Conservation (phyloP, 2,329 filamentous ascomycete species). For the Calonectria fujianensis region DNA sequence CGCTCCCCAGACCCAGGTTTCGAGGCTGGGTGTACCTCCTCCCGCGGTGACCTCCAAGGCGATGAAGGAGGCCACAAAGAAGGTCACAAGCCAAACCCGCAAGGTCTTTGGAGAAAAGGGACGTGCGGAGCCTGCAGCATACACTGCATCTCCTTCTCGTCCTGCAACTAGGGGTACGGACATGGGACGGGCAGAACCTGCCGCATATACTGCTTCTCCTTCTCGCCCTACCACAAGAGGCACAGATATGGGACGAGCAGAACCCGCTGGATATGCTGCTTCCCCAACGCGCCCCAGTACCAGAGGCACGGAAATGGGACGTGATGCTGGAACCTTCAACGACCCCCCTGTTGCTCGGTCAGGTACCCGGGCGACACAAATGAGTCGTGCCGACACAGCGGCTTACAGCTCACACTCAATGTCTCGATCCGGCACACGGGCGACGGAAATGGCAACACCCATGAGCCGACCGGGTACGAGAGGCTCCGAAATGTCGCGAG, state of each 20-base stretch:
- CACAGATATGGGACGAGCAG: slow-evolving; percentile 48
- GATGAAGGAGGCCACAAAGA: slow-evolving; percentile 96
- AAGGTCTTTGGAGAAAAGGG: slow-evolving; percentile 80
- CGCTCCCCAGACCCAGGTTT: slow-evolving; percentile 78
- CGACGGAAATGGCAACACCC: slow-evolving; percentile 56
- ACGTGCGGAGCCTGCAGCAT: slow-evolving; percentile 55
- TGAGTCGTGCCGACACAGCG: slow-evolving; percentile 38
- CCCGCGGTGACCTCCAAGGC: slow-evolving; percentile 94
- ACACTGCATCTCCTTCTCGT: slow-evolving; percentile 55
- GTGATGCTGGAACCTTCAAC: slow-evolving; percentile 55
- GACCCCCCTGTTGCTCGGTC: slow-evolving; percentile 51
- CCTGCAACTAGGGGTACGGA: slow-evolving; percentile 47
- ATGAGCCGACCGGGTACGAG: slow-evolving; percentile 64
- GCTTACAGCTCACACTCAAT: slow-evolving; percentile 46
- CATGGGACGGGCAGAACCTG: slow-evolving; percentile 50
- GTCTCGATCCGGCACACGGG: slow-evolving; percentile 50
- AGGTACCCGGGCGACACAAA: slow-evolving; percentile 51
- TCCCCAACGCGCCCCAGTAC: slow-evolving; percentile 52
- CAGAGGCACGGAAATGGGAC: slow-evolving; percentile 42
- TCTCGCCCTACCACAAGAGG: slow-evolving; percentile 49
- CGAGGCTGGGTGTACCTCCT: slow-evolving; percentile 89
- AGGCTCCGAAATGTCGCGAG: slow-evolving; percentile 60
- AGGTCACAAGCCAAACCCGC: slow-evolving; percentile 88
- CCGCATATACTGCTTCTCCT: slow-evolving; percentile 55
- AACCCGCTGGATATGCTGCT: slow-evolving; percentile 52